A percentile compares a stretch with the other conserved stretches of the same genome.
phyloP scores from a whole-genome alignment of 2,329 filamentous ascomycete species.

The Helotiales sp. region DNA sequence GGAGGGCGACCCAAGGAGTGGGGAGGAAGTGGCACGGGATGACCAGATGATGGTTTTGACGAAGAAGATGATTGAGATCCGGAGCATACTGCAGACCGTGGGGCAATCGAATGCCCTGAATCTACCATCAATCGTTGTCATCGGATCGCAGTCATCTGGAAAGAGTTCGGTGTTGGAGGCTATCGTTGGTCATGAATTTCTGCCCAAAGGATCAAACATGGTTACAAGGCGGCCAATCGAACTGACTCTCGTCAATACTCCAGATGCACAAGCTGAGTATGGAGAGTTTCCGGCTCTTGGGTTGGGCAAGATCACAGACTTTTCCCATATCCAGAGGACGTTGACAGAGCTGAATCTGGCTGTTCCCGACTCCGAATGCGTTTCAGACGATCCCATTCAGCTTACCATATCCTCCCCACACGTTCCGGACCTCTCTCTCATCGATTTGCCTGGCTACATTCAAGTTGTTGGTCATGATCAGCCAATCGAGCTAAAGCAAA shows the following conservation, averaged over 20 bases:
- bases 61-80: constrained; percentile 99
- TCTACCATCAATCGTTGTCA: constrained; percentile 96
- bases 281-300: constrained; percentile 95
- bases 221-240: constrained; percentile 95
- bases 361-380: constrained; percentile 86
- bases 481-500: constrained; percentile 87
- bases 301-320: constrained; percentile 87
- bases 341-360: constrained; percentile 93
- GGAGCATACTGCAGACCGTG: constrained; percentile 85
- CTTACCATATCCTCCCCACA: constrained; percentile 93
- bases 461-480: constrained; percentile 92
- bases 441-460: constrained; percentile 96
- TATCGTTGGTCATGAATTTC: constrained; percentile 95
- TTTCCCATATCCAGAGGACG: constrained; percentile 87
- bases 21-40: constrained; percentile 72
- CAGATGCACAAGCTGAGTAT: constrained; percentile 82
- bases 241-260: constrained; percentile 92
- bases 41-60: constrained; percentile 99
- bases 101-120: constrained; percentile 88
- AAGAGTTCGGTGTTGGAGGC: constrained; percentile 97
- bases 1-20: constrained; percentile 62
- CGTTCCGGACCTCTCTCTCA: constrained; percentile 91
- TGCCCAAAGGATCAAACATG: constrained; percentile 99
- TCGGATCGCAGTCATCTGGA: constrained; percentile 95
- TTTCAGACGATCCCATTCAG: constrained; percentile 95